Evolutionary conservation across 176 grass and related monocot species (phyloP).

Genomic region (Dendrocalamus sinicus): DNA sequence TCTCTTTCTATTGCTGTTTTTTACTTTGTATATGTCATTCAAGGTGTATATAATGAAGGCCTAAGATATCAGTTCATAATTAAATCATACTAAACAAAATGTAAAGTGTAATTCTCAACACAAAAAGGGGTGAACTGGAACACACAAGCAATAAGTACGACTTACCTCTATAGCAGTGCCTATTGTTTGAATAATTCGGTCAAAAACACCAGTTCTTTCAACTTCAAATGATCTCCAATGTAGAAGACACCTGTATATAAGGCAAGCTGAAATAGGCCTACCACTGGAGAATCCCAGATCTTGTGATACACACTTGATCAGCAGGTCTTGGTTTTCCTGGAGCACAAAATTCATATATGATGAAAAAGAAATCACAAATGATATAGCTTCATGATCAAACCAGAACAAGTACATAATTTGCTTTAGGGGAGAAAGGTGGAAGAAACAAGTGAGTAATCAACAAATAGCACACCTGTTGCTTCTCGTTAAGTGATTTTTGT

Average conservation of each 20-base stretch:
- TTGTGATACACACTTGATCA: slow-evolving; percentile 97
- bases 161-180: slow-evolving; percentile 89
- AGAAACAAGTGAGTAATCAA: slow-evolving; percentile 37
- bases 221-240: slow-evolving; percentile 99
- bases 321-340: slow-evolving; percentile 95
- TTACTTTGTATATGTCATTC: slow-evolving; percentile 21
- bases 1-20: slow-evolving; percentile 7
- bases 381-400: slow-evolving; percentile 41
- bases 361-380: slow-evolving; percentile 41
- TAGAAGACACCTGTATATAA: slow-evolving; percentile 96
- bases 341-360: slow-evolving; percentile 44
- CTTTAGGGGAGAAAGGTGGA: slow-evolving; percentile 11
- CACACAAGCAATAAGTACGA: neutral
- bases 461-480: slow-evolving; percentile 77
- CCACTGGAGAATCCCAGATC: slow-evolving; percentile 89
- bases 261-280: slow-evolving; percentile 88
- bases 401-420: slow-evolving; percentile 17
- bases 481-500: slow-evolving; percentile 97
- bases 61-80: slow-evolving; percentile 23
- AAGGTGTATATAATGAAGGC: slow-evolving; percentile 6
- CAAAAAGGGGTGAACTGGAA: slow-evolving; percentile 9
- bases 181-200: slow-evolving; percentile 94
- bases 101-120: neutral
- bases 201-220: slow-evolving; percentile 94
- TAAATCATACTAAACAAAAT: slow-evolving; percentile 41